Conservation (phyloP, 352 stramenopile genomes). For the Thalassiosira livingstoniorum region DNA sequence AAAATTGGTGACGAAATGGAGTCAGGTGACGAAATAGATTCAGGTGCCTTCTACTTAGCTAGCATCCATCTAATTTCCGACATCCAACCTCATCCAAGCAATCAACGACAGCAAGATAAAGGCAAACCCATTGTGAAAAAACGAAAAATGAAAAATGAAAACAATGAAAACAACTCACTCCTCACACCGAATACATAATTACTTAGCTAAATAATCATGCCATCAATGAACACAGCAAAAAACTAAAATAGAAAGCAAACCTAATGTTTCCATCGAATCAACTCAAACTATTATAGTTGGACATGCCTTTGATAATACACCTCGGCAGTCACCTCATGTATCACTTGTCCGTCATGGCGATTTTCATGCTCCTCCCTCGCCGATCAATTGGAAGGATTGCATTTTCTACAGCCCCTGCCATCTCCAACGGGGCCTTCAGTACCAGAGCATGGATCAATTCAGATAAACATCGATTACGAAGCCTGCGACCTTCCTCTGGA, state of each 20-base stretch:
- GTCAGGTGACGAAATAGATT: too few relatives aligned
- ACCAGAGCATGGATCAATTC: too few relatives aligned
- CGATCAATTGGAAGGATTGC: neutral
- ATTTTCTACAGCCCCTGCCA: neutral
- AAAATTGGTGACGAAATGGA: too few relatives aligned
- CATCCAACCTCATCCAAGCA: too few relatives aligned
- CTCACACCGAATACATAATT: too few relatives aligned
- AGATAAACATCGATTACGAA: too few relatives aligned
- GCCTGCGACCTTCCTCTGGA: neutral
- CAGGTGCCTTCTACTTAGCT: too few relatives aligned
- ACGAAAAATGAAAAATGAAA: too few relatives aligned
- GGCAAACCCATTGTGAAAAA: too few relatives aligned
- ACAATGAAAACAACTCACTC: too few relatives aligned
- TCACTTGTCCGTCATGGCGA: neutral
- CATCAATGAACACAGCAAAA: neutral
- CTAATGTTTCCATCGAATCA: neutral
- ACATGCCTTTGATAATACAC: neutral
- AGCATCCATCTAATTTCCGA: too few relatives aligned
- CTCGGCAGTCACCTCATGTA: neutral
- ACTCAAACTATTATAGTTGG: neutral
- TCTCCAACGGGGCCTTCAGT: neutral
- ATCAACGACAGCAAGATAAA: too few relatives aligned
- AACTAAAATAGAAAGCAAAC: neutral
- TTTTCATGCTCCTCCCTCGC: conserved; percentile 4
- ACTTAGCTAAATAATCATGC: neutral